A percentile compares a stretch with the other conserved stretches of the same genome.
Evolutionary conservation across 2,329 filamentous ascomycete genomes (phyloP).

Genomic region (Chrysosporium queenslandicum): DNA sequence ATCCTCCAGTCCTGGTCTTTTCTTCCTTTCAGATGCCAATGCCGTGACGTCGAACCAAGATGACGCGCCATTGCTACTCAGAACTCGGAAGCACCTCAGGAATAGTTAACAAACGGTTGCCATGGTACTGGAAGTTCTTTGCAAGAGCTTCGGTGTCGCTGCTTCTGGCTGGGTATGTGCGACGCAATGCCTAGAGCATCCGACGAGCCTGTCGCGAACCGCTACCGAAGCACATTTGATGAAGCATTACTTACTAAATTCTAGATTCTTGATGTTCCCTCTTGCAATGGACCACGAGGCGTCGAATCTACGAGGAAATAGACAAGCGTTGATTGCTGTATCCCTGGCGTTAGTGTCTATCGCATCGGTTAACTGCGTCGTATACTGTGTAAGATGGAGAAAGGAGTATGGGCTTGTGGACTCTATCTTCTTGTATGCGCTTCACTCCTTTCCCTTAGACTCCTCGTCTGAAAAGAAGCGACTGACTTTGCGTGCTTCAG

Average conservation of each 20-base stretch:
- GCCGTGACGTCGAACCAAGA: slow-evolving; percentile 11
- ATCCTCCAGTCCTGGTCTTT: background rate
- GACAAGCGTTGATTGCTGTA: slow-evolving; percentile 20
- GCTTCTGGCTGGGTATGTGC: slow-evolving; percentile 25
- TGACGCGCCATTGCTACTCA: slow-evolving; percentile 16
- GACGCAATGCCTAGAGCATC: no score
- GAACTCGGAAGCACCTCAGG: slow-evolving; percentile 14
- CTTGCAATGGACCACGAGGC: slow-evolving; percentile 23
- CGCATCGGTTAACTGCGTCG: slow-evolving; percentile 22
- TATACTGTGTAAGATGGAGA: slow-evolving; percentile 20
- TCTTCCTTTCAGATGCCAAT: slow-evolving; percentile 8
- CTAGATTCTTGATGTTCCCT: slow-evolving; percentile 26
- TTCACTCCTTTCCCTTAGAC: background rate
- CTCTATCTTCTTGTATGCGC: slow-evolving; percentile 26
- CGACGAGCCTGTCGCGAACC: background rate
- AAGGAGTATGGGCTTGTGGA: slow-evolving; percentile 22
- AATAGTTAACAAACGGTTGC: slow-evolving; percentile 15
- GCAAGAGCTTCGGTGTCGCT: slow-evolving; percentile 23
- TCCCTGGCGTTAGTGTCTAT: slow-evolving; percentile 24
- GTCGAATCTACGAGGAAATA: slow-evolving; percentile 19
- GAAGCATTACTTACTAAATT: background rate
- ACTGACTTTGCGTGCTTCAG: slow-evolving; percentile 2
- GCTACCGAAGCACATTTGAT: background rate
- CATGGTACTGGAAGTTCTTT: slow-evolving; percentile 23
- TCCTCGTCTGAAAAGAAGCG: background rate